Evolutionary conservation across 305 asterid genomes (phyloP).

Genomic region (Rubia balearica): DNA sequence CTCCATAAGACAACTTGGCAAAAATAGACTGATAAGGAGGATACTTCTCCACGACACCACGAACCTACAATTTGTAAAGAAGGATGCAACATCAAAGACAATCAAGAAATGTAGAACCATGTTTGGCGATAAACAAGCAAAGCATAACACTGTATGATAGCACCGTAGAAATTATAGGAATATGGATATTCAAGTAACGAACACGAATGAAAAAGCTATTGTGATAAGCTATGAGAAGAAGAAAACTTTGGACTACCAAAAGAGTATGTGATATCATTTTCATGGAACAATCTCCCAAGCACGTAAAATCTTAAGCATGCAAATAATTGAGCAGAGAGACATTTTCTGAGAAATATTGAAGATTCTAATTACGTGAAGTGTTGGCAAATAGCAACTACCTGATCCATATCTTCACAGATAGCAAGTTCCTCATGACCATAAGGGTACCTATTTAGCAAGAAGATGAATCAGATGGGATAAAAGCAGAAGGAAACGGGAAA

Average conservation of each 20-base stretch:
- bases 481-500: constrained; percentile 13
- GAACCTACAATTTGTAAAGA: constrained; percentile 50
- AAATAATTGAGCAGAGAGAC: background rate
- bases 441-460: constrained; percentile 53
- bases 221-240: background rate
- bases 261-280: background rate
- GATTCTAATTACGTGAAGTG: background rate
- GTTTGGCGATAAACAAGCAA: background rate
- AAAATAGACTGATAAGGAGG: constrained; percentile 91
- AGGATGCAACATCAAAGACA: background rate
- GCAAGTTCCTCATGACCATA: constrained; percentile 98
- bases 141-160: background rate
- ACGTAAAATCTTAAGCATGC: background rate
- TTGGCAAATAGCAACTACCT: constrained; percentile 35
- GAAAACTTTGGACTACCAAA: background rate
- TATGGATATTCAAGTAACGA: background rate
- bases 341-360: background rate
- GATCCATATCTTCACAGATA: constrained; percentile 85
- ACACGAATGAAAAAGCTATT: background rate
- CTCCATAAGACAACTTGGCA: constrained; percentile 85
- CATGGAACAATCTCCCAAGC: background rate
- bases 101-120: background rate
- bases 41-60: constrained; percentile 87
- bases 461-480: constrained; percentile 28
- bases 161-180: background rate